These are phyloP conservation scores for Sanghuangporus baumii DNA, from an alignment of 1,284 basidiomycete genomes.

Conservation along the genomic window DNA sequence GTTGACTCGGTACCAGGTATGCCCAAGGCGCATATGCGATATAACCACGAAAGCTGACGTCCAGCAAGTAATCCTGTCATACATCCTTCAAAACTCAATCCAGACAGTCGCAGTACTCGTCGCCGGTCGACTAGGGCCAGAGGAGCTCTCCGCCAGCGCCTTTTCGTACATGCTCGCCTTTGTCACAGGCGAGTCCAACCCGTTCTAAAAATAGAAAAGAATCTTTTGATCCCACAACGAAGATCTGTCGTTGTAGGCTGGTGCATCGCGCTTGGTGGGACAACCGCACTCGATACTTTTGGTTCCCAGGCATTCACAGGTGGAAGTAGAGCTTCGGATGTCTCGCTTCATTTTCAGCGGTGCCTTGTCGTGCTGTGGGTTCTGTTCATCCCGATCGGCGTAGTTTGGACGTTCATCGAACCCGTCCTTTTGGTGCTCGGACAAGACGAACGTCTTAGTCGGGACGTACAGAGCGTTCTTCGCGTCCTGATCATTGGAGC, in stretches of 20 bases:
- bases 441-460: slow-evolving; percentile 50
- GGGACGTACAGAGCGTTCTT: slow-evolving; percentile 57
- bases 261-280: slow-evolving; percentile 71
- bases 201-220: slow-evolving; percentile 15
- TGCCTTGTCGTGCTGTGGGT: slow-evolving; percentile 58
- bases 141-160: slow-evolving; percentile 64
- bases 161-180: slow-evolving; percentile 73
- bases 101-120: slow-evolving; percentile 61
- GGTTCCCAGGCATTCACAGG: slow-evolving; percentile 73
- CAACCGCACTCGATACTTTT: slow-evolving; percentile 71
- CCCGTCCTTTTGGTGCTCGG: slow-evolving; percentile 57
- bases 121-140: slow-evolving; percentile 58
- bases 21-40: slow-evolving; percentile 18
- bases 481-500: slow-evolving; percentile 58
- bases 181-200: slow-evolving; percentile 67
- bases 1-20: slow-evolving; percentile 52
- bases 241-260: slow-evolving; percentile 42
- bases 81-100: slow-evolving; percentile 67
- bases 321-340: slow-evolving; percentile 45
- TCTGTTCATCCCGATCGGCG: slow-evolving; percentile 54
- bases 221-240: slow-evolving; percentile 16
- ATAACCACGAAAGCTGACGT: background rate
- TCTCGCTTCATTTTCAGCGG: slow-evolving; percentile 66
- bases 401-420: slow-evolving; percentile 56
- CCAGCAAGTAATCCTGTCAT: slow-evolving; percentile 52